Conservation (phyloP, 129 eudicot species). For the Pulicaria dysenterica region DNA sequence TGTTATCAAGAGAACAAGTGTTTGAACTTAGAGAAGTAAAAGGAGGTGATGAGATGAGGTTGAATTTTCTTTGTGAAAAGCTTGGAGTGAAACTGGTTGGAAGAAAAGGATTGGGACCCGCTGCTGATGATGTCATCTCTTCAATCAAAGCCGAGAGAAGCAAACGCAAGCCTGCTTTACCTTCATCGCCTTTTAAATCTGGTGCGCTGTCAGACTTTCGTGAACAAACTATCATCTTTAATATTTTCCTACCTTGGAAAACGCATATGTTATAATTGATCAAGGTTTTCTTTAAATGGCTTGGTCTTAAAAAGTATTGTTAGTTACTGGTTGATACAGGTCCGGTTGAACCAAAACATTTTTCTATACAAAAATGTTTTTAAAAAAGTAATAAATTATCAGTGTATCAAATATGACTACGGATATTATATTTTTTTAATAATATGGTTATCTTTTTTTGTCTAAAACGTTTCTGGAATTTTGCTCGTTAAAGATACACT, state of each 20-base stretch:
- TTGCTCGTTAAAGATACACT: background rate
- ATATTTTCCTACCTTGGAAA: background rate
- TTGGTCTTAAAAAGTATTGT: background rate
- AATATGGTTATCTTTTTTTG: background rate
- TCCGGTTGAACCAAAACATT: background rate
- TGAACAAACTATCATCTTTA: constrained; percentile 1
- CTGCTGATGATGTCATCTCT: constrained; percentile 80
- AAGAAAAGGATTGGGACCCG: constrained; percentile 89
- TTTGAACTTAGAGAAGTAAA: constrained; percentile 85
- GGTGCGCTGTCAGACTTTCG: constrained; percentile 45
- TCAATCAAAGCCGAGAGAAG: constrained; percentile 88
- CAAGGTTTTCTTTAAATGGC: background rate
- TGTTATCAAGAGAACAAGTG: constrained; percentile 74
- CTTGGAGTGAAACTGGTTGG: constrained; percentile 90
- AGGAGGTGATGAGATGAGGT: constrained; percentile 94
- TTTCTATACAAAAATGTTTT: background rate
- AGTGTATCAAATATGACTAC: background rate
- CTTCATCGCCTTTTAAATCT: constrained; percentile 56
- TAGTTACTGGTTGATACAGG: background rate
- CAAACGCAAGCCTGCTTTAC: constrained; percentile 55
- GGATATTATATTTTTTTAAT: background rate
- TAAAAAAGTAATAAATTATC: background rate
- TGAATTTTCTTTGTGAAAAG: constrained; percentile 71
- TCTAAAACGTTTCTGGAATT: background rate
- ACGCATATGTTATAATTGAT: background rate